phyloP scores from a whole-genome alignment of 108 stramenopile species.

The Skeletonema potamos region DNA sequence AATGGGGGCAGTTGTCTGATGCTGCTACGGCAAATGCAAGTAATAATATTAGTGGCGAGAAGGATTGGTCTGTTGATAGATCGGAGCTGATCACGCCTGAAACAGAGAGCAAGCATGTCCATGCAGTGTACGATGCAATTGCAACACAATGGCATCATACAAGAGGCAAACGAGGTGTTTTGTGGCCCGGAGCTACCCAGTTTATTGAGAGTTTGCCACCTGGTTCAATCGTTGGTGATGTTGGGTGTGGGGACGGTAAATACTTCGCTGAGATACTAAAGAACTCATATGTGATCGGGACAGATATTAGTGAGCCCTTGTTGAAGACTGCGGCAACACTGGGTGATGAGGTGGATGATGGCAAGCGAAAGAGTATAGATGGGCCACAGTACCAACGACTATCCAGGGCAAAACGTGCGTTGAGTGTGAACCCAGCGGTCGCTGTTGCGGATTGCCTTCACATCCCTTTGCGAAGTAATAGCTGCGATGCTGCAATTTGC shows the following conservation, averaged over 20 bases:
- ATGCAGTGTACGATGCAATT: constrained; percentile 96
- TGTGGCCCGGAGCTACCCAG: constrained; percentile 94
- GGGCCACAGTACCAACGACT: constrained; percentile 67
- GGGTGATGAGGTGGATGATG: background rate
- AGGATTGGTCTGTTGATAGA: constrained; percentile 8
- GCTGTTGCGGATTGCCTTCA: constrained; percentile 90
- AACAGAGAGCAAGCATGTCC: constrained; percentile 92
- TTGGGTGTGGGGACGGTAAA: constrained; percentile 98
- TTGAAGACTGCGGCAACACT: constrained; percentile 19
- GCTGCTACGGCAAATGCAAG: background rate
- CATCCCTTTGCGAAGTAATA: constrained; percentile 75
- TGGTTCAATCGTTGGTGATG: constrained; percentile 91
- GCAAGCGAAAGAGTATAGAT: constrained; percentile 14
- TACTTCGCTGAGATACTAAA: constrained; percentile 82
- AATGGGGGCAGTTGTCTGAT: constrained; percentile 52
- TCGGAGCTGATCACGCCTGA: constrained; percentile 67
- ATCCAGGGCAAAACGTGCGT: constrained; percentile 45
- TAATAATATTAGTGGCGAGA: background rate
- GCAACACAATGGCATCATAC: constrained; percentile 98
- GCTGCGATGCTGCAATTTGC: constrained; percentile 95
- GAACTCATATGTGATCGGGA: constrained; percentile 89
- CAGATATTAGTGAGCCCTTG: constrained; percentile 78
- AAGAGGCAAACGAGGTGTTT: constrained; percentile 89
- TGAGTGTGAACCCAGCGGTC: constrained; percentile 74
- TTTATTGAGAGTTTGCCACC: constrained; percentile 76